Evolutionary conservation across 1,139 yeast genomes (phyloP).

Genomic region (Pichia sp.): DNA sequence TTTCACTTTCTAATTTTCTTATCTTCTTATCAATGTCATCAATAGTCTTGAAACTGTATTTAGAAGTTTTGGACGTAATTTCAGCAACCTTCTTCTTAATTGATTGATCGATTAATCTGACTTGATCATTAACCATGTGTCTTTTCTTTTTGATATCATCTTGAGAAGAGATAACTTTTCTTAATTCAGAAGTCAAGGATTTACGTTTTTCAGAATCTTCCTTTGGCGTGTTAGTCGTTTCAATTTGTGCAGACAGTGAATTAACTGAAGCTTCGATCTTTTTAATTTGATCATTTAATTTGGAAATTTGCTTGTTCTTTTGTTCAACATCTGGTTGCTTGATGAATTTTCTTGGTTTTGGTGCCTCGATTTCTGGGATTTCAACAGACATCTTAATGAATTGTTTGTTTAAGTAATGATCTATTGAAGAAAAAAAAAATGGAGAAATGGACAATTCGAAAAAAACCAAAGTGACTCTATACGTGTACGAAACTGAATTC

Average conservation of each 20-base stretch:
- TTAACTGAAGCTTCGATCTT: slow-evolving; percentile 50
- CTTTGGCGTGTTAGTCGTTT: slow-evolving; percentile 39
- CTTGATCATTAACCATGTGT: slow-evolving; percentile 60
- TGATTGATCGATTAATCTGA: slow-evolving; percentile 61
- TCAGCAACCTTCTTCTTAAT: slow-evolving; percentile 76
- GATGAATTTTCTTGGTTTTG: slow-evolving; percentile 43
- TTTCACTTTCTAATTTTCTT: slow-evolving; percentile 59
- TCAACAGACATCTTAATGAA: slow-evolving; percentile 8
- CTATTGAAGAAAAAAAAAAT: neutral
- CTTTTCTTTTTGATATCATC: slow-evolving; percentile 66
- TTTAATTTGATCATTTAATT: slow-evolving; percentile 62
- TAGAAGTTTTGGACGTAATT: slow-evolving; percentile 63
- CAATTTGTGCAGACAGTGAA: slow-evolving; percentile 39
- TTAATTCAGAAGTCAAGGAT: slow-evolving; percentile 58
- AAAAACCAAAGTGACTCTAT: neutral
- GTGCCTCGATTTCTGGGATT: slow-evolving; percentile 21
- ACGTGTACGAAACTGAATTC: neutral
- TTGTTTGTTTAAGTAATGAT: neutral
- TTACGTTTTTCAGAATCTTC: slow-evolving; percentile 50
- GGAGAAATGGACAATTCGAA: neutral
- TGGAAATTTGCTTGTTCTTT: slow-evolving; percentile 52
- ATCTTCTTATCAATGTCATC: slow-evolving; percentile 78
- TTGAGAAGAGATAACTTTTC: slow-evolving; percentile 60
- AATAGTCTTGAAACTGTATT: slow-evolving; percentile 61
- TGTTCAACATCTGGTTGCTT: slow-evolving; percentile 72